These are phyloP conservation scores for Oemleria cerasiformis DNA, from an alignment of 306 rosid species.

Conservation along the genomic window DNA sequence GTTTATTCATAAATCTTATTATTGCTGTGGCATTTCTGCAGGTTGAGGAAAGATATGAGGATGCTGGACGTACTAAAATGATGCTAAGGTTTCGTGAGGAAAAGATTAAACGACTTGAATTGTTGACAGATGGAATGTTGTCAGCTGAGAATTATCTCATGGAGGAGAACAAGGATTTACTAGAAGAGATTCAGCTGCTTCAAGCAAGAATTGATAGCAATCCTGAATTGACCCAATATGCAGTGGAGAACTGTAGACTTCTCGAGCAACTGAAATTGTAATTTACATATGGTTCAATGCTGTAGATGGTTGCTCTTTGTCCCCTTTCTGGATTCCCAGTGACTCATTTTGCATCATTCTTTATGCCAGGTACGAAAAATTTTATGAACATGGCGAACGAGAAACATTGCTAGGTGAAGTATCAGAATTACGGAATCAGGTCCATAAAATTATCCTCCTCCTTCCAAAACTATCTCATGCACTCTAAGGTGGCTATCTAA, in stretches of 20 bases:
- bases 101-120: constrained; percentile 73
- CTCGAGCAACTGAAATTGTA: constrained; percentile 59
- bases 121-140: constrained; percentile 55
- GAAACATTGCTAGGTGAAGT: constrained; percentile 71
- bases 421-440: constrained; percentile 80
- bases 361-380: constrained; percentile 56
- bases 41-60: constrained; percentile 73
- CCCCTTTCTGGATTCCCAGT: constrained; percentile 22
- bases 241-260: constrained; percentile 66
- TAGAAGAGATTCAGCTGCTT: constrained; percentile 57
- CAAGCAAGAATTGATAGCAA: constrained; percentile 50
- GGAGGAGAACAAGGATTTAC: constrained; percentile 70
- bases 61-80: constrained; percentile 42
- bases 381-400: constrained; percentile 73
- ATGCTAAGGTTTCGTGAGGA: constrained; percentile 60
- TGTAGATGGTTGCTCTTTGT: constrained; percentile 20
- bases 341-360: constrained; percentile 38
- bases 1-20: constrained; percentile 21
- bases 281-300: constrained; percentile 24
- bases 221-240: constrained; percentile 49
- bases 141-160: constrained; percentile 65
- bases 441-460: constrained; percentile 24
- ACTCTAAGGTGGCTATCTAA: constrained; percentile 27
- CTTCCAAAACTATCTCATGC: constrained; percentile 10
- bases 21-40: constrained; percentile 35